Evolutionary conservation across 2,329 filamentous ascomycete genomes (phyloP), one percentile per base, ranked within the genome.

Genomic region (Pseudovirgaria hyperparasitica): DNA sequence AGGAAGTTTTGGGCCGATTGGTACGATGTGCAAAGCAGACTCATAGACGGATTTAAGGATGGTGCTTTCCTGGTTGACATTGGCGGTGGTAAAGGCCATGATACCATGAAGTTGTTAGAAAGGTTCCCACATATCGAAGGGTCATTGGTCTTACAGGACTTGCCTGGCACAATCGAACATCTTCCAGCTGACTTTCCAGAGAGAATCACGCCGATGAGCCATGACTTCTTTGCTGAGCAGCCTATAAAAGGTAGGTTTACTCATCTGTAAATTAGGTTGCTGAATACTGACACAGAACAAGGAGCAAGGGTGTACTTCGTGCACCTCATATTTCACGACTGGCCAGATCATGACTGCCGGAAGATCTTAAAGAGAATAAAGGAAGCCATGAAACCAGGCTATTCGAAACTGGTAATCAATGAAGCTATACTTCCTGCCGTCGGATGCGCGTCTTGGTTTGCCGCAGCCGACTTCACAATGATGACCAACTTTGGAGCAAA

Each of bases 221-320:
- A 50, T 25, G 40, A 52, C 30, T 52, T 51, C 32, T 54, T 50
- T 30, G 30, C 30, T 4, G 34, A 33, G 10, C 48, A 52, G 31
- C 32, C 41, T 5, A 32, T 51, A 11, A 42, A 42, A 28, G 43
- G 46, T 47, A 27, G 24, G 21, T 11, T 12, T 23, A 6, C 5
- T 14, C 8, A 19, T n/a, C 9, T 9, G 19, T 9, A 20, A 20
- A 20, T 9, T n/a, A 20, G n/a, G 13, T 13, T 24, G 9, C 13
- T 13, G 13, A 24, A 12, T 8, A 24, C 22, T 28, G 14, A 27
- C 15, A 9, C n/a, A 18, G 16, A 16, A 2, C 19, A 10, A 34
- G 36, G 34, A 4, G 43, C 43, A 7, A 23, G 33, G 3, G 33
- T 28, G 2, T 47, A 45, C 27, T 38, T 36, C 22, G 22, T 46